Conservation (phyloP, 2,329 filamentous ascomycete genomes). For the Talaromyces marneffei region DNA sequence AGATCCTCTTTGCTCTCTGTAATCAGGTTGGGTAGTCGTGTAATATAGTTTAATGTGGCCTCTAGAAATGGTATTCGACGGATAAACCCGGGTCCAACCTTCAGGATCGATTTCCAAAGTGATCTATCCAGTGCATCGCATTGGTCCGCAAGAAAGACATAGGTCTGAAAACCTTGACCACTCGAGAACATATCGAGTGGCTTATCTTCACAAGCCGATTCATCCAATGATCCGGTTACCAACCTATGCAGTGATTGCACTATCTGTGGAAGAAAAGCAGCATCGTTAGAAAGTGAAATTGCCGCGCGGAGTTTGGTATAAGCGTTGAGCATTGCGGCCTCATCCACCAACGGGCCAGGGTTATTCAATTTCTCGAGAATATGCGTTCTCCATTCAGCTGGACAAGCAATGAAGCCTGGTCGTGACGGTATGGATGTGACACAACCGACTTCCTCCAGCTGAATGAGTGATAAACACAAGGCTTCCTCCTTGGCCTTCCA, state of each 20-base stretch:
- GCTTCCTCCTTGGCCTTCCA: slow-evolving; percentile 66
- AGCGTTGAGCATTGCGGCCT: slow-evolving; percentile 62
- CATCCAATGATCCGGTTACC: slow-evolving; percentile 58
- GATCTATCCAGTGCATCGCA: slow-evolving; percentile 54
- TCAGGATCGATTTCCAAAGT: slow-evolving; percentile 61
- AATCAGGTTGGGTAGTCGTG: slow-evolving; percentile 22
- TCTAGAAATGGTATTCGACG: slow-evolving; percentile 62
- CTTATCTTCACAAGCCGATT: slow-evolving; percentile 53
- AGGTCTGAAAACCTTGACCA: slow-evolving; percentile 68
- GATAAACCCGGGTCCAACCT: slow-evolving; percentile 61
- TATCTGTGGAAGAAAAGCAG: slow-evolving; percentile 61
- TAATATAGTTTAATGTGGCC: slow-evolving; percentile 51
- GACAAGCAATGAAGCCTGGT: slow-evolving; percentile 37
- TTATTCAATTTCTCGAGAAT: slow-evolving; percentile 64
- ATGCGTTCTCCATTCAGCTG: slow-evolving; percentile 59
- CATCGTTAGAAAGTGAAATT: slow-evolving; percentile 53
- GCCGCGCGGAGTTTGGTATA: slow-evolving; percentile 59
- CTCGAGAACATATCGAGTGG: slow-evolving; percentile 67
- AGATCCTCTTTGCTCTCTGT: slow-evolving; percentile 50
- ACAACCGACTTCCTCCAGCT: slow-evolving; percentile 45
- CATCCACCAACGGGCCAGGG: slow-evolving; percentile 43
- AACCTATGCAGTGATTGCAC: slow-evolving; percentile 61
- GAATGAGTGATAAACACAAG: slow-evolving; percentile 62
- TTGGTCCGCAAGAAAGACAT: slow-evolving; percentile 59
- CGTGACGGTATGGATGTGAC: slow-evolving; percentile 47